Evolutionary conservation across 1,284 basidiomycete genomes (phyloP).

Genomic region (Rhodotorula sp.): DNA sequence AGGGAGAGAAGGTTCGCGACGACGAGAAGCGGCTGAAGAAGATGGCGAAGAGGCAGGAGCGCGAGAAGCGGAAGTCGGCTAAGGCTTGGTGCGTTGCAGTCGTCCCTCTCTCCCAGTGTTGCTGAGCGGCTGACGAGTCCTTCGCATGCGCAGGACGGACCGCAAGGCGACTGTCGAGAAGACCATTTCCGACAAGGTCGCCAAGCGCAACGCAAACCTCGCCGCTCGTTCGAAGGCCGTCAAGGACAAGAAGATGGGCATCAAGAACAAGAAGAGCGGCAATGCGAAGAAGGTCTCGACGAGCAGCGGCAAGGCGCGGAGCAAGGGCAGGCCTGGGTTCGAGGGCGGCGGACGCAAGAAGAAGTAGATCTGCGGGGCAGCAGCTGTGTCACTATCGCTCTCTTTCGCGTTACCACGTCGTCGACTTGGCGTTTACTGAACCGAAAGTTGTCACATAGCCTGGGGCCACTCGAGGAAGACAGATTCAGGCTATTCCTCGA

Average conservation of each 20-base stretch:
- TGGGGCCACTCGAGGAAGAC: too few relatives aligned
- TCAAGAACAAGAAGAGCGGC: slow-evolving; percentile 54
- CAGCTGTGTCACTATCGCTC: too few relatives aligned
- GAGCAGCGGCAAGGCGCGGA: slow-evolving; percentile 23
- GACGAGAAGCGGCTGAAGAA: slow-evolving; percentile 79
- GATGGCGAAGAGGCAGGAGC: slow-evolving; percentile 83
- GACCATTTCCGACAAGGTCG: slow-evolving; percentile 74
- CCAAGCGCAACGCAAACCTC: slow-evolving; percentile 86
- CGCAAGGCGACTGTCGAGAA: slow-evolving; percentile 71
- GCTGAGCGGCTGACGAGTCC: neutral
- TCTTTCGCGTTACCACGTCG: too few relatives aligned
- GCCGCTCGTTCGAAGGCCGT: slow-evolving; percentile 72
- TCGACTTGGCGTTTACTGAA: too few relatives aligned
- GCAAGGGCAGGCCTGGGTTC: slow-evolving; percentile 77
- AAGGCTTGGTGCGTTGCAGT: slow-evolving; percentile 68
- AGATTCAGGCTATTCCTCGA: too few relatives aligned
- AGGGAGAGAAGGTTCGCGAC: slow-evolving; percentile 82
- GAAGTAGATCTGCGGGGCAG: slow-evolving; percentile 22
- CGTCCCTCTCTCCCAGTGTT: neutral
- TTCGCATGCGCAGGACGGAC: slow-evolving; percentile 62
- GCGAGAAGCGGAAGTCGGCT: slow-evolving; percentile 76
- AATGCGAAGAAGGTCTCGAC: slow-evolving; percentile 27
- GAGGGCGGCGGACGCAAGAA: slow-evolving; percentile 62
- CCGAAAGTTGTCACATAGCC: too few relatives aligned
- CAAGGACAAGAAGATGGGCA: slow-evolving; percentile 70